phyloP scores from a whole-genome alignment of 2,329 filamentous ascomycete genomes.

The Fusarium sp. region DNA sequence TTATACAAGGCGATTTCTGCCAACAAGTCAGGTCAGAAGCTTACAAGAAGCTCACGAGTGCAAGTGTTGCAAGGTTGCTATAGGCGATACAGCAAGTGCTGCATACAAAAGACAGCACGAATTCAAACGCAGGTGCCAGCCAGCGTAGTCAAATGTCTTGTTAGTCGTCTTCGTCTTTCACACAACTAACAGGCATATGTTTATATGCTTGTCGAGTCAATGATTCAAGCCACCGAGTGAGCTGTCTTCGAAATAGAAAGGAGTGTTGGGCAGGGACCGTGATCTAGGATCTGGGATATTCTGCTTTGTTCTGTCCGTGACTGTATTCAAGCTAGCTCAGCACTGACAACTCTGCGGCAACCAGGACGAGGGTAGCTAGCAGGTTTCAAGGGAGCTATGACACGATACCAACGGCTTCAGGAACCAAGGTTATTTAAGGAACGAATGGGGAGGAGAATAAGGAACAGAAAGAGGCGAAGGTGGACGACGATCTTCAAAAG shows the following conservation, averaged over 20 bases:
- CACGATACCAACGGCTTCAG: constrained; percentile 34
- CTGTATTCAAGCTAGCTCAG: constrained; percentile 10
- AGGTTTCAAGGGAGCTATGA: constrained; percentile 29
- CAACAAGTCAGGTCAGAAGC: constrained; percentile 11
- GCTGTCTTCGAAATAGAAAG: constrained; percentile 27
- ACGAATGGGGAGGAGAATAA: constrained; percentile 32
- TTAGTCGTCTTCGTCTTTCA: constrained; percentile 19
- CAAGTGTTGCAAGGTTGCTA: constrained; percentile 19
- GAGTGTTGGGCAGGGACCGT: constrained; percentile 23
- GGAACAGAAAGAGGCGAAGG: constrained; percentile 21
- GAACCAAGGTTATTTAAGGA: constrained; percentile 25
- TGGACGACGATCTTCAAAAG: constrained; percentile 26
- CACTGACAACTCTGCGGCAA: constrained; percentile 25
- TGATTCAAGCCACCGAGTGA: constrained; percentile 11
- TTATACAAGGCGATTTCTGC: constrained; percentile 20
- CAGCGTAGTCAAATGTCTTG: constrained; percentile 20
- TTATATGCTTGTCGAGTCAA: constrained; percentile 19
- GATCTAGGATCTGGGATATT: constrained; percentile 14
- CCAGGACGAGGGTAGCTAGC: constrained; percentile 32
- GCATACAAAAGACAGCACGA: constrained; percentile 17
- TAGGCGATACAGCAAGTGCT: constrained; percentile 7
- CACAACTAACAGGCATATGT: constrained; percentile 9
- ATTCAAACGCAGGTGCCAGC: constrained; percentile 40
- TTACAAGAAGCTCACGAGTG: not conserved
- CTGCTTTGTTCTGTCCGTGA: constrained; percentile 14